Percentiles rank a stretch among this genome's conserved stretches.
Evolutionary conservation across 441 rosid species (phyloP).

Genomic region (Erodium trifolium): DNA sequence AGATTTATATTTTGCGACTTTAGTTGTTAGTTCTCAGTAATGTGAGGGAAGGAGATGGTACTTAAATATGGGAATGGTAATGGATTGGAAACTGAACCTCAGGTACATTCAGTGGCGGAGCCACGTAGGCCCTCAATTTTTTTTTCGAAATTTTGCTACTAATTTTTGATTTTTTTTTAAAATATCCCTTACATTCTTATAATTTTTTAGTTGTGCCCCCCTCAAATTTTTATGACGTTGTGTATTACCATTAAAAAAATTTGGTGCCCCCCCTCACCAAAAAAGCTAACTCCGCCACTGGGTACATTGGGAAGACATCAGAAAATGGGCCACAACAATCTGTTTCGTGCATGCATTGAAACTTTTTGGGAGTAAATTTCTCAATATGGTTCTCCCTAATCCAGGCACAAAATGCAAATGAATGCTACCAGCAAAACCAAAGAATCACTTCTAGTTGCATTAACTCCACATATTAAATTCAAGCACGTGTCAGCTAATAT

Average conservation of each 20-base stretch:
- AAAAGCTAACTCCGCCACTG: too few species aligned
- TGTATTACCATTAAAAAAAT: too few species aligned
- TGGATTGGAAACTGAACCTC: conserved; percentile 2
- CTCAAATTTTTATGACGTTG: too few species aligned
- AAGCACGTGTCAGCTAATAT: neutral
- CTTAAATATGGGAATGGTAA: neutral
- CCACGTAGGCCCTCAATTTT: too few species aligned
- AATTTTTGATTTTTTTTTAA: too few species aligned
- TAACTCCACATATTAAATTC: neutral
- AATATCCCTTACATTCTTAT: too few species aligned
- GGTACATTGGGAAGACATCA: neutral
- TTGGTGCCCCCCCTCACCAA: too few species aligned
- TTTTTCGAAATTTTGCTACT: too few species aligned
- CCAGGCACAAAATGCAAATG: neutral
- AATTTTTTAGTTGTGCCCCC: too few species aligned
- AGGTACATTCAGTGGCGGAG: too few species aligned
- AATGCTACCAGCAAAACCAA: neutral
- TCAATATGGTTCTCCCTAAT: neutral
- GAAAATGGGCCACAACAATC: neutral
- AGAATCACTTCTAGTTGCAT: neutral
- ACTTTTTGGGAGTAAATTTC: neutral
- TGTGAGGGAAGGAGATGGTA: neutral
- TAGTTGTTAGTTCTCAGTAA: neutral
- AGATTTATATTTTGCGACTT: neutral
- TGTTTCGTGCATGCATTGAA: neutral